A percentile compares a stretch with the other conserved stretches of the same genome.
Conservation (phyloP, 108 stramenopile species). For the Fistulifera pelliculosa region DNA sequence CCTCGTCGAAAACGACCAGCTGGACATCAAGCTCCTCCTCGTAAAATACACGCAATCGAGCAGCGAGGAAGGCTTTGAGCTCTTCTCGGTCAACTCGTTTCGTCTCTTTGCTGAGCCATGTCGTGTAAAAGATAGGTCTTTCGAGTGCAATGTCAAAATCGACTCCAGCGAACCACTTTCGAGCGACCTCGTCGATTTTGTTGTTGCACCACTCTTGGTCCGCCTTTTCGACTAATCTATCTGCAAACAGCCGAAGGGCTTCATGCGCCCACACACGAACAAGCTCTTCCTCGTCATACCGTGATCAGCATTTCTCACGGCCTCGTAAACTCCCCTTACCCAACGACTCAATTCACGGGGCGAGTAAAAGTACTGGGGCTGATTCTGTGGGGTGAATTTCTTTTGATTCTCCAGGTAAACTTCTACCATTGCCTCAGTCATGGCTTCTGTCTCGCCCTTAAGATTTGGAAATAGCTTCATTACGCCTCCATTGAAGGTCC, state of each 20-base stretch:
- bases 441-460: conserved; percentile 78
- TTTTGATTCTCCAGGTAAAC: conserved; percentile 85
- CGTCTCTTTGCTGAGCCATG: conserved; percentile 92
- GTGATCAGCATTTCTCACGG: conserved; percentile 72
- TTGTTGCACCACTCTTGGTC: conserved; percentile 88
- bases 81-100: conserved; percentile 68
- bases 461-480: conserved; percentile 93
- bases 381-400: conserved; percentile 76
- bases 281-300: conserved; percentile 82
- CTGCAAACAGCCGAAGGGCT: conserved; percentile 91
- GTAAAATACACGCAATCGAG: conserved; percentile 90
- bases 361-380: conserved; percentile 98
- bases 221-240: conserved; percentile 84
- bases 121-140: conserved; percentile 86
- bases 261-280: conserved; percentile 97
- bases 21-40: conserved; percentile 98
- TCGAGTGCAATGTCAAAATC: conserved; percentile 71
- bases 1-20: conserved; percentile 96
- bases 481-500: conserved; percentile 91
- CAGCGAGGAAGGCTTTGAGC: conserved; percentile 79
- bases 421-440: conserved; percentile 98
- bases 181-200: conserved; percentile 67
- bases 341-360: conserved; percentile 97
- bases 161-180: conserved; percentile 68
- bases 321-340: conserved; percentile 95